Conservation (phyloP, 495 filamentous ascomycete genomes). For the Penicillium nucicola region DNA sequence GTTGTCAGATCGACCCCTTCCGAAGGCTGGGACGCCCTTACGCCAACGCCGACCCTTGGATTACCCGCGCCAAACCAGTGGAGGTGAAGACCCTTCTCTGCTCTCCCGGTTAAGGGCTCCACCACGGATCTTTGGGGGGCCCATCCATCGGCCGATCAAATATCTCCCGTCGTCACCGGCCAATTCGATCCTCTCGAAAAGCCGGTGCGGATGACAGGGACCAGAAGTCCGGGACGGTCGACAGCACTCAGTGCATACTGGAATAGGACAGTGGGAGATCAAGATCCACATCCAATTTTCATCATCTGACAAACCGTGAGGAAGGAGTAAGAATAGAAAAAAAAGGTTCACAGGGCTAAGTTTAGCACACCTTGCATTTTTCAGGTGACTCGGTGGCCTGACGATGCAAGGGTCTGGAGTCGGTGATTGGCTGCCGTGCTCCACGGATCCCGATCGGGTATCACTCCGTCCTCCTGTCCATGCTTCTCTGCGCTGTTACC, state of each 20-base stretch:
- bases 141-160: not conserved
- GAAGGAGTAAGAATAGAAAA: not conserved
- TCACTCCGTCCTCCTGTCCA: constrained; percentile 5
- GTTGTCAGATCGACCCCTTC: no score
- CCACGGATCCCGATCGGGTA: constrained; percentile 9
- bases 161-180: constrained; percentile 6
- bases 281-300: no score
- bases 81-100: not conserved
- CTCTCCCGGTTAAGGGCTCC: constrained; percentile 4
- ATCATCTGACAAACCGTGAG: constrained; percentile 5
- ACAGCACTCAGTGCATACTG: not conserved
- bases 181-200: no score
- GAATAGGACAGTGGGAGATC: not conserved
- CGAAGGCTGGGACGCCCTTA: not conserved
- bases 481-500: constrained; percentile 41
- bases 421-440: constrained; percentile 21
- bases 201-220: no score
- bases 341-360: constrained; percentile 25
- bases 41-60: constrained; percentile 4
- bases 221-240: no score
- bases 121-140: not conserved
- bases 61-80: not conserved
- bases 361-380: constrained; percentile 42
- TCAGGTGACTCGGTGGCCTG: constrained; percentile 31
- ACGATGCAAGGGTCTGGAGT: constrained; percentile 26